Conservation (phyloP, 2,329 filamentous ascomycete species). For the Hymenoscyphus repandus region DNA sequence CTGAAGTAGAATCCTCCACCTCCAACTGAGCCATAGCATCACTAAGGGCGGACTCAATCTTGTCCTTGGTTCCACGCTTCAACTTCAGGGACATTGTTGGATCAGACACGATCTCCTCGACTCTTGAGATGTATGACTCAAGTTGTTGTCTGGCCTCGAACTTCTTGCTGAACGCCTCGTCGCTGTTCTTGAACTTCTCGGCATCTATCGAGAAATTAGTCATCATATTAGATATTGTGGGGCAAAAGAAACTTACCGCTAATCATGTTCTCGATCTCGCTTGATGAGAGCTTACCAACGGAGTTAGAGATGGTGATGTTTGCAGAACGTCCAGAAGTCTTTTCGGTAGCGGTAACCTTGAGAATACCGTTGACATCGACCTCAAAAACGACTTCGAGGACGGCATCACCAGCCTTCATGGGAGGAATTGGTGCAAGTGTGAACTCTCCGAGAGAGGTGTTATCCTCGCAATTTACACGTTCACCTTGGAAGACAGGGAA, state of each 20-base stretch:
- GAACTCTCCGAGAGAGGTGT: slow-evolving; percentile 97
- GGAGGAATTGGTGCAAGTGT: slow-evolving; percentile 72
- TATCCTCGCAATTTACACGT: slow-evolving; percentile 96
- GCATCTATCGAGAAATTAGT: slow-evolving; percentile 52
- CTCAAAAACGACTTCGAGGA: slow-evolving; percentile 97
- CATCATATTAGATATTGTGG: neutral
- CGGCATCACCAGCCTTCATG: slow-evolving; percentile 91
- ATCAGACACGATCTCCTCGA: slow-evolving; percentile 98
- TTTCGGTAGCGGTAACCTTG: slow-evolving; percentile 98
- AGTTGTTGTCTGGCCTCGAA: slow-evolving; percentile 99
- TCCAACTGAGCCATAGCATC: slow-evolving; percentile 98
- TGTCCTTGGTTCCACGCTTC: slow-evolving; percentile 99
- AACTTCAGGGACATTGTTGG: slow-evolving; percentile 93
- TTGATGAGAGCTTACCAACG: slow-evolving; percentile 91
- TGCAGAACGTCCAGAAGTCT: slow-evolving; percentile 93
- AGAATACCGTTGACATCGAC: slow-evolving; percentile 99
- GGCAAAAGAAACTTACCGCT: slow-evolving; percentile 49
- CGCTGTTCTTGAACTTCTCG: slow-evolving; percentile 96
- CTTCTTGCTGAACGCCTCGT: slow-evolving; percentile 98
- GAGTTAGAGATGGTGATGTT: slow-evolving; percentile 99
- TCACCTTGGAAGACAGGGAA: slow-evolving; percentile 97
- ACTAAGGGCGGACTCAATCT: slow-evolving; percentile 94
- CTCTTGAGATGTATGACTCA: slow-evolving; percentile 96
- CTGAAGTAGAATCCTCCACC: slow-evolving; percentile 83
- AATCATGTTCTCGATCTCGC: slow-evolving; percentile 98